Evolutionary conservation across 2,329 filamentous ascomycete genomes (phyloP).

Genomic region (Podosphaera xanthii): DNA sequence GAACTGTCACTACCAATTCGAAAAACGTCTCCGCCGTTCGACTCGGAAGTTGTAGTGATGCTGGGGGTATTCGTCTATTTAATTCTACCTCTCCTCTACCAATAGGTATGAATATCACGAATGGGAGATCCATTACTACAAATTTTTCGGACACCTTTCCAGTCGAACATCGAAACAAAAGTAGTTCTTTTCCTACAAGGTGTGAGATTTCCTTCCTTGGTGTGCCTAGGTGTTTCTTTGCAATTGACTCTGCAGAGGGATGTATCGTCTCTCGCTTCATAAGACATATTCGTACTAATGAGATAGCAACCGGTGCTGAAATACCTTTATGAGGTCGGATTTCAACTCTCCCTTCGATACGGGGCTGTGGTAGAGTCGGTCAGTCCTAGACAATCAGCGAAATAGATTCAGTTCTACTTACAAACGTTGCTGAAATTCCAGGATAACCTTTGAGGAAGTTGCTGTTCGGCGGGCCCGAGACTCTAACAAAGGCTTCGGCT

Average conservation of each 20-base stretch:
- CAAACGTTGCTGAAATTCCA: slow-evolving; percentile 89
- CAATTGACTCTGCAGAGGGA: slow-evolving; percentile 79
- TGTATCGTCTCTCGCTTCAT: slow-evolving; percentile 92
- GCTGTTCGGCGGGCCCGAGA: slow-evolving; percentile 91
- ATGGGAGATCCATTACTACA: slow-evolving; percentile 88
- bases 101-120: slow-evolving; percentile 92
- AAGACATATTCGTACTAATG: slow-evolving; percentile 80
- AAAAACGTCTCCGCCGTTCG: slow-evolving; percentile 94
- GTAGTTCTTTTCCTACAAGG: slow-evolving; percentile 84
- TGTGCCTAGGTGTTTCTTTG: slow-evolving; percentile 76
- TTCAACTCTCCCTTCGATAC: slow-evolving; percentile 94
- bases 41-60: slow-evolving; percentile 72
- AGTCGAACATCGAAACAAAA: slow-evolving; percentile 67
- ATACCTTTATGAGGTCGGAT: slow-evolving; percentile 70
- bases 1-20: slow-evolving; percentile 85
- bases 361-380: slow-evolving; percentile 36
- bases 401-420: slow-evolving; percentile 27
- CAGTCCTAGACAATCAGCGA: slow-evolving; percentile 2
- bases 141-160: slow-evolving; percentile 75
- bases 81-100: slow-evolving; percentile 77
- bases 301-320: slow-evolving; percentile 74
- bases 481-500: slow-evolving; percentile 63
- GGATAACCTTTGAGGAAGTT: slow-evolving; percentile 94
- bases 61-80: slow-evolving; percentile 73
- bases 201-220: slow-evolving; percentile 79